Evolutionary conservation across 768 basidiomycete genomes (phyloP), one percentile per base, ranked within the genome.

Genomic region (Leccinellum rugosiceps): DNA sequence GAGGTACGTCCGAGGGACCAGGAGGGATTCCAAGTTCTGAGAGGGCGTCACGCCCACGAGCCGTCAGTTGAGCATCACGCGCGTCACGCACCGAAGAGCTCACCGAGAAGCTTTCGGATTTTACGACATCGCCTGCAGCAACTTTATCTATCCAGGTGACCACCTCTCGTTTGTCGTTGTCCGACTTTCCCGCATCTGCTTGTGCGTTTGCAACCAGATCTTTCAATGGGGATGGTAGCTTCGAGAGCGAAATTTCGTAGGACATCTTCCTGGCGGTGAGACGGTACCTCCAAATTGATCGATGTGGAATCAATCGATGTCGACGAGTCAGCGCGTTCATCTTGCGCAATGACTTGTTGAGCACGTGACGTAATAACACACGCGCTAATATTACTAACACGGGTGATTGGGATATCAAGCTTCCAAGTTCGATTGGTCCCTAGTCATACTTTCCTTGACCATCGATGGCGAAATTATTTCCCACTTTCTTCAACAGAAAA

Each of bases 1-100:
- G 65, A 94, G 73, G 74, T 92, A 98, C 23, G 94, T 97, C 65
- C 86, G 82, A 23, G 90, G 84, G 14, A 82, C 75, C 50, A 98
- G 79, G 46, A 85, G 74, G 1, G 80, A 73, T 68, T 96, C 84
- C 59, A 98, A 77, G 31, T 81, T 81, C 94, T 97, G 60, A 4
- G 25, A 25, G 9, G 34, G 50, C 62, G 9, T 41, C n/a, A 9
- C 38, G 55, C 57, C 41, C 43, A 44, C 38, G 31, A 50, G 21
- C 41, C 23, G 28, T 60, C 30, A 49, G 45, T 26, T 55, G 21
- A 13, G 38, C 5, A 19, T 45, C 55, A 34, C 32, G n/a, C 32
- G n/a, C 3, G 49, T 17, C 49, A 55, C 49, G 15, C 31, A 4
- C 14, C 8, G 23, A 41, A 25, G 10, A 44, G 45, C 72, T 57